These are phyloP conservation scores for Planoprotostelium fungivorum DNA, from an alignment of 78 protist species.

Conservation along the genomic window DNA sequence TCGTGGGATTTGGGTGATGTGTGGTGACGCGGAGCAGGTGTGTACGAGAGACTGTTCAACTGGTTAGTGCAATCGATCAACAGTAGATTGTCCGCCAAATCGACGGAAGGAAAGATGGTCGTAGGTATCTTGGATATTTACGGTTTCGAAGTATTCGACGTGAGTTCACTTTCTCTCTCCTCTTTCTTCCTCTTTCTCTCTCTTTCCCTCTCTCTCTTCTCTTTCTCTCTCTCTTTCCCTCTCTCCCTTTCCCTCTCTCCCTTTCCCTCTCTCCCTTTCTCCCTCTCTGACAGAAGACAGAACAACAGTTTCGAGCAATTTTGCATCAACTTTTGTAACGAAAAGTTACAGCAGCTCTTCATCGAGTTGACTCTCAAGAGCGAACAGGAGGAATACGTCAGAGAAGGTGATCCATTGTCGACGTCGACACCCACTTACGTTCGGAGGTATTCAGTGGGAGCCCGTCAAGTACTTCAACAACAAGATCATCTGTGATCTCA, in stretches of 20 bases:
- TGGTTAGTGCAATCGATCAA: constrained; percentile 69
- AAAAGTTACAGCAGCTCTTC: constrained; percentile 91
- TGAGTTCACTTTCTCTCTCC: no score
- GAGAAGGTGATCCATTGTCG: constrained; percentile 46
- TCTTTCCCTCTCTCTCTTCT: not conserved
- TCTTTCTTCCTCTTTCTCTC: not conserved
- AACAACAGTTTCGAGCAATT: constrained; percentile 93
- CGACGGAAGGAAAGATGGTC: constrained; percentile 26
- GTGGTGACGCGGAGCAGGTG: not conserved
- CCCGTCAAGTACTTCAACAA: constrained; percentile 83
- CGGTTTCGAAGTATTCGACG: constrained; percentile 90
- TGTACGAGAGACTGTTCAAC: constrained; percentile 73
- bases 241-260: not conserved
- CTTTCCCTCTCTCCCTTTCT: not conserved
- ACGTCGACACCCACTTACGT: not conserved
- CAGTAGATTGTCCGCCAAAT: constrained; percentile 12
- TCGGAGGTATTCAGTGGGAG: constrained; percentile 71
- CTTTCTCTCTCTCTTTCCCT: not conserved
- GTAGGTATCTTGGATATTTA: constrained; percentile 89
- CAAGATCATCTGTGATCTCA: constrained; percentile 68
- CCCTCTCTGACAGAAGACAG: constrained; percentile 4
- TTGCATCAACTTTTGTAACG: constrained; percentile 95
- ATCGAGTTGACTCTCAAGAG: constrained; percentile 84
- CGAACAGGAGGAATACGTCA: constrained; percentile 88
- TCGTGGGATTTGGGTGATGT: not conserved